Conservation (phyloP, 805 yeast genomes). For the Candida silvicultrix region DNA sequence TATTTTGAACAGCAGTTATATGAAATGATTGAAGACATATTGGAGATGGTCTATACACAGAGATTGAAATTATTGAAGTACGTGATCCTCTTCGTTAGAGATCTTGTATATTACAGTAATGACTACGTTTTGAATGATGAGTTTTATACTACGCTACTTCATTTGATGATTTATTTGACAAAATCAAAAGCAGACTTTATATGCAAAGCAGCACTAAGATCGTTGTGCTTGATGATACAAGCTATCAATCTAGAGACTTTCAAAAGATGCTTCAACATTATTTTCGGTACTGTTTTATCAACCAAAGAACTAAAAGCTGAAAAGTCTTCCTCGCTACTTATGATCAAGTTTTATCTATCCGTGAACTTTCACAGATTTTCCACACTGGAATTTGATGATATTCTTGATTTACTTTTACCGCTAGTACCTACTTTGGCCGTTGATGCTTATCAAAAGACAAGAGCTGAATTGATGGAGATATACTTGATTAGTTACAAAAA, state of each 20-base stretch:
- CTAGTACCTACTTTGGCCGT: conserved; percentile 5
- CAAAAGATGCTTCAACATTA: conserved; percentile 10
- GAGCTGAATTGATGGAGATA: conserved; percentile 14
- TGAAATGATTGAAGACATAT: conserved; percentile 11
- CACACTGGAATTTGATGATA: not conserved
- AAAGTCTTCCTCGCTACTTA: conserved; percentile 16
- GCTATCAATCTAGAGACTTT: conserved; percentile 14
- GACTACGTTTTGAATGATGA: conserved; percentile 7
- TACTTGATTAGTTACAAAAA: conserved; percentile 10
- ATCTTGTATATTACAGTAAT: conserved; percentile 16
- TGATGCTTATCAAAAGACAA: conserved; percentile 16
- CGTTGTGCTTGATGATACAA: conserved; percentile 20
- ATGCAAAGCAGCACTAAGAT: conserved; percentile 10
- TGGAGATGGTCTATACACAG: conserved; percentile 10
- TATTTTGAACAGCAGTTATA: conserved; percentile 10
- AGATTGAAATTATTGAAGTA: conserved; percentile 14
- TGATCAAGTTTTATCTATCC: conserved; percentile 18
- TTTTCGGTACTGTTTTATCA: conserved; percentile 9
- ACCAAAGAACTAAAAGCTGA: conserved; percentile 16
- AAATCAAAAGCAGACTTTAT: conserved; percentile 10
- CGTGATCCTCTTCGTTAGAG: conserved; percentile 17
- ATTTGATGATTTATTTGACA: conserved; percentile 17
- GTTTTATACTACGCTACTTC: conserved; percentile 10
- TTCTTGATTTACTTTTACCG: conserved; percentile 6
- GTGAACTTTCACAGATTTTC: conserved; percentile 6